A percentile compares a stretch with the other conserved stretches of the same genome.
Evolutionary conservation across 805 yeast species (phyloP).

Genomic region (Kodamaea kakaduensis): DNA sequence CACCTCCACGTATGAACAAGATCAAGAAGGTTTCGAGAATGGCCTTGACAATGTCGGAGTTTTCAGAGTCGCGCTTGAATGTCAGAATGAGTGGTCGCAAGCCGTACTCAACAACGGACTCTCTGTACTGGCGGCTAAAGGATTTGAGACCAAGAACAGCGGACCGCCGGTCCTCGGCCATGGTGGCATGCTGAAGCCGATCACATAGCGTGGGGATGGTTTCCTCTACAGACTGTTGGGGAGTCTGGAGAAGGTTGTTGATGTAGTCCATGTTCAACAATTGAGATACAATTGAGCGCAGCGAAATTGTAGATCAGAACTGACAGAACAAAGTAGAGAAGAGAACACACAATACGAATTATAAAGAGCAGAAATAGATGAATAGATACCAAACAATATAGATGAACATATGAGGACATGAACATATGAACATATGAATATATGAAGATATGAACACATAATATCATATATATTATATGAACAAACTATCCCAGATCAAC

Average conservation of each 20-base stretch:
- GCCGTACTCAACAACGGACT: slow-evolving; percentile 84
- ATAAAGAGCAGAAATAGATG: no score
- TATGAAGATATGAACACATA: no score
- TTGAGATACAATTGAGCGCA: no score
- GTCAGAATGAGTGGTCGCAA: slow-evolving; percentile 68
- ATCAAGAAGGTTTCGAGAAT: slow-evolving; percentile 81
- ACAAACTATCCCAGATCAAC: no score
- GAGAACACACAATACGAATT: no score
- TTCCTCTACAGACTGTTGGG: slow-evolving; percentile 58
- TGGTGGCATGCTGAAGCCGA: slow-evolving; percentile 74
- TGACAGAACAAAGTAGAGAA: no score
- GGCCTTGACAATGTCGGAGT: slow-evolving; percentile 69
- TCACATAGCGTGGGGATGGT: slow-evolving; percentile 88
- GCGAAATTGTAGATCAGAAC: no score
- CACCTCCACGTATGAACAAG: slow-evolving; percentile 67
- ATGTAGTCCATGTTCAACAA: slow-evolving; percentile 40
- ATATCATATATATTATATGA: no score
- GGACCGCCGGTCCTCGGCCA: slow-evolving; percentile 82
- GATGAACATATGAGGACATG: no score
- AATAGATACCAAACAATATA: no score
- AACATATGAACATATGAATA: no score
- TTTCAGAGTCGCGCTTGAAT: slow-evolving; percentile 61
- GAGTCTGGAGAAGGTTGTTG: slow-evolving; percentile 33
- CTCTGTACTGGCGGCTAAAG: slow-evolving; percentile 84
- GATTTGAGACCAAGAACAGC: slow-evolving; percentile 88